A percentile compares a stretch with the other conserved stretches of the same genome.
phyloP scores from a whole-genome alignment of 176 grass and related monocot species.

The Cenchrus fungigraminus region DNA sequence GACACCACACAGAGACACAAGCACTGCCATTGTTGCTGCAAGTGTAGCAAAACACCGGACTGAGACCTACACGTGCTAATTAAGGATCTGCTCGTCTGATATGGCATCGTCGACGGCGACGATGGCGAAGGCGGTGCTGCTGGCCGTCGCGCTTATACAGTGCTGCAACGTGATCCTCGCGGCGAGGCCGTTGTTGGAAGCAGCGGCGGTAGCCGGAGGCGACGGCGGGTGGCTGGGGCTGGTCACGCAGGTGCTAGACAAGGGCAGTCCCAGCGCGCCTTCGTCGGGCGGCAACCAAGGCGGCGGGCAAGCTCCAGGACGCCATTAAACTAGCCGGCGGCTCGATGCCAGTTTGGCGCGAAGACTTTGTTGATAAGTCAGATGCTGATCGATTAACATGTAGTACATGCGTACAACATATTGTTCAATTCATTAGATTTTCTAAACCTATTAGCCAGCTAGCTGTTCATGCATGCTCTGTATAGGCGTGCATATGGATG shows the following conservation, averaged over 20 bases:
- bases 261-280: neutral
- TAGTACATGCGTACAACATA: neutral
- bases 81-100: neutral
- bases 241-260: neutral
- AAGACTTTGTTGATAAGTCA: no score
- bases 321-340: no score
- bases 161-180: conserved; percentile 13
- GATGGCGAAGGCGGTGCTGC: neutral
- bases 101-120: neutral
- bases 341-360: no score
- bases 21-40: no score
- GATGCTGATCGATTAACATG: neutral
- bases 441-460: no score
- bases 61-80: no score
- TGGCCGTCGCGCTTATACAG: conserved; percentile 19
- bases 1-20: no score
- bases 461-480: no score
- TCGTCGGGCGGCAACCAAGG: neutral
- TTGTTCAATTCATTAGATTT: no score
- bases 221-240: neutral
- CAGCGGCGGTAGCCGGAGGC: neutral
- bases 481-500: no score
- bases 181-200: conserved; percentile 26
- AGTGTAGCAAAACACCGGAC: no score
- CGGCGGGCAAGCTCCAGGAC: neutral